These are phyloP conservation scores for Rhynchospora pubera DNA, from an alignment of 176 grass and related monocot genomes.

Conservation along the genomic window DNA sequence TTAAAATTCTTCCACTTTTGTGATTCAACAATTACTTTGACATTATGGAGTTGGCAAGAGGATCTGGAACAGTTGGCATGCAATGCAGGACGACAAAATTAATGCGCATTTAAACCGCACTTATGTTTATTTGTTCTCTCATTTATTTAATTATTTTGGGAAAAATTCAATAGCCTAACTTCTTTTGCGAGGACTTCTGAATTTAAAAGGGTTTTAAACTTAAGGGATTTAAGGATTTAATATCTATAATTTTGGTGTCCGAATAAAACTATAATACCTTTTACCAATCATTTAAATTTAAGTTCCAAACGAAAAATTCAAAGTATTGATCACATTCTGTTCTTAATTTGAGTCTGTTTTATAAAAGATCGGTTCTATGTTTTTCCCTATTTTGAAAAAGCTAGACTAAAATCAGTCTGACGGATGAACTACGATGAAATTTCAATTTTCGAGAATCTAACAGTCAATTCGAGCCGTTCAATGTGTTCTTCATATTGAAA, in stretches of 20 bases:
- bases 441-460: no score
- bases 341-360: neutral
- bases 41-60: neutral
- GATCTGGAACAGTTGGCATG: neutral
- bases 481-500: no score
- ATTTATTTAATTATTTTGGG: neutral
- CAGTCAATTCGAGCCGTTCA: no score
- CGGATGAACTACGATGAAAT: no score
- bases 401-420: no score
- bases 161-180: neutral
- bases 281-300: neutral
- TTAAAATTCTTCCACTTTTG: neutral
- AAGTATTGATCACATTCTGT: neutral
- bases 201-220: neutral
- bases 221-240: neutral
- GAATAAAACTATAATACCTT: neutral
- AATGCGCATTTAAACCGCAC: neutral
- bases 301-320: neutral
- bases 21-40: neutral
- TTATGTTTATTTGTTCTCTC: neutral
- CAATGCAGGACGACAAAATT: neutral
- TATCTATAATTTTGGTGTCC: neutral
- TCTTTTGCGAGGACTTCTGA: no score
- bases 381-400: no score
- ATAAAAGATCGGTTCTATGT: neutral